These are phyloP conservation scores for Fusarium citri DNA, from an alignment of 2,329 filamentous ascomycete genomes.

Conservation along the genomic window DNA sequence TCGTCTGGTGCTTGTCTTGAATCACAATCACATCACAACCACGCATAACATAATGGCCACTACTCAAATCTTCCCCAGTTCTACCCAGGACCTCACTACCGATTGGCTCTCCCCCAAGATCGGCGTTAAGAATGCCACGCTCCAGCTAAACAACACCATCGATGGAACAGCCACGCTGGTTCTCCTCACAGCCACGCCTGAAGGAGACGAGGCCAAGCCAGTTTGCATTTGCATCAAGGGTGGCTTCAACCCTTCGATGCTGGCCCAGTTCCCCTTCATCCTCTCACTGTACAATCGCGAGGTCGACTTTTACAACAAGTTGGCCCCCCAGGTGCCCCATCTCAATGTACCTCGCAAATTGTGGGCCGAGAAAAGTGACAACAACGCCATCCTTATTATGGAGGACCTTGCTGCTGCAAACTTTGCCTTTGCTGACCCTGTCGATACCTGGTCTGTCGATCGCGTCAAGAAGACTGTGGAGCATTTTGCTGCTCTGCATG, in stretches of 20 bases:
- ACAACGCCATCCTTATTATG: slow-evolving; percentile 19
- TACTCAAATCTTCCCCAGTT: background rate
- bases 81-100: slow-evolving; percentile 11
- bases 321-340: slow-evolving; percentile 19
- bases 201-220: background rate
- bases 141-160: slow-evolving; percentile 15
- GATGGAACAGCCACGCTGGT: slow-evolving; percentile 15
- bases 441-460: slow-evolving; percentile 20
- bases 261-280: slow-evolving; percentile 16
- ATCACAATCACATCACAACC: background rate
- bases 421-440: slow-evolving; percentile 15
- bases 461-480: slow-evolving; percentile 20
- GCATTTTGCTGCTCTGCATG: slow-evolving; percentile 22
- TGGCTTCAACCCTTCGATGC: slow-evolving; percentile 22
- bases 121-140: slow-evolving; percentile 13
- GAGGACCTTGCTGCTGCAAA: slow-evolving; percentile 13
- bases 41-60: background rate
- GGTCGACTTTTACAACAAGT: slow-evolving; percentile 22
- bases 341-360: slow-evolving; percentile 19
- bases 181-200: slow-evolving; percentile 4
- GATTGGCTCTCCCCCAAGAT: slow-evolving; percentile 20
- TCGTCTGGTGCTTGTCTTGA: background rate
- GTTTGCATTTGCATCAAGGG: slow-evolving; percentile 17
- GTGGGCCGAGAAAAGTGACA: slow-evolving; percentile 17
- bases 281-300: slow-evolving; percentile 16